These are phyloP conservation scores for Clonostachys rosea DNA, from an alignment of 2,329 filamentous ascomycete genomes.

Conservation along the genomic window DNA sequence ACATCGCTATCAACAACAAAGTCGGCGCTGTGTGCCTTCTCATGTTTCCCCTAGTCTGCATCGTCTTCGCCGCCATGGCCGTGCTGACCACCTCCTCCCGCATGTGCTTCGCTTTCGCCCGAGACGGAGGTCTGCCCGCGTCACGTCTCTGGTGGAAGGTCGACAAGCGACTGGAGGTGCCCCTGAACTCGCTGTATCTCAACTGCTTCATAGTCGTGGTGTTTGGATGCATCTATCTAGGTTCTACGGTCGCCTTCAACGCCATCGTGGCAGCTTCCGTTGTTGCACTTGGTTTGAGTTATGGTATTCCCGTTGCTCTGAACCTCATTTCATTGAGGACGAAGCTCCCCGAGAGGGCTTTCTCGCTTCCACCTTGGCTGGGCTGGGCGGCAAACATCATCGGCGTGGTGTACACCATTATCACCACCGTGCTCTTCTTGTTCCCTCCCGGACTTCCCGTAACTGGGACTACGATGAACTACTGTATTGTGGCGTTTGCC, in stretches of 20 bases:
- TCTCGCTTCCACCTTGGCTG: slow-evolving; percentile 23
- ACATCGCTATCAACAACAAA: slow-evolving; percentile 55
- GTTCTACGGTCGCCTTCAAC: slow-evolving; percentile 62
- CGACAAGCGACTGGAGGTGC: slow-evolving; percentile 56
- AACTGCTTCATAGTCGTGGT: slow-evolving; percentile 46
- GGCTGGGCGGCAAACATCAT: slow-evolving; percentile 27
- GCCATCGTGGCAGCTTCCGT: slow-evolving; percentile 69
- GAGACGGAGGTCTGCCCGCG: slow-evolving; percentile 61
- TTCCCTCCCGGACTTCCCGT: slow-evolving; percentile 67
- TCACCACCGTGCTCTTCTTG: slow-evolving; percentile 73
- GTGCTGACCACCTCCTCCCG: slow-evolving; percentile 63
- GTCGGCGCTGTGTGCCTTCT: slow-evolving; percentile 59
- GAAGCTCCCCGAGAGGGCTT: slow-evolving; percentile 50
- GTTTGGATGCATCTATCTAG: slow-evolving; percentile 67
- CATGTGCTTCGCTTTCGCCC: slow-evolving; percentile 63
- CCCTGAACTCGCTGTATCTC: slow-evolving; percentile 54
- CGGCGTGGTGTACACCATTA: slow-evolving; percentile 59
- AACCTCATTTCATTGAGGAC: slow-evolving; percentile 63
- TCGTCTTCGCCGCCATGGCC: slow-evolving; percentile 57
- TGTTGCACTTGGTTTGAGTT: slow-evolving; percentile 66
- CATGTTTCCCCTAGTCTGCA: slow-evolving; percentile 62
- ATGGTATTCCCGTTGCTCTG: slow-evolving; percentile 68
- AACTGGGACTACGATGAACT: slow-evolving; percentile 64
- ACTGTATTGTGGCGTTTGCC: slow-evolving; percentile 42
- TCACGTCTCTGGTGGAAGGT: slow-evolving; percentile 57